phyloP scores from a whole-genome alignment of 1,284 basidiomycete species.

The Ceratobasidium sp. region DNA sequence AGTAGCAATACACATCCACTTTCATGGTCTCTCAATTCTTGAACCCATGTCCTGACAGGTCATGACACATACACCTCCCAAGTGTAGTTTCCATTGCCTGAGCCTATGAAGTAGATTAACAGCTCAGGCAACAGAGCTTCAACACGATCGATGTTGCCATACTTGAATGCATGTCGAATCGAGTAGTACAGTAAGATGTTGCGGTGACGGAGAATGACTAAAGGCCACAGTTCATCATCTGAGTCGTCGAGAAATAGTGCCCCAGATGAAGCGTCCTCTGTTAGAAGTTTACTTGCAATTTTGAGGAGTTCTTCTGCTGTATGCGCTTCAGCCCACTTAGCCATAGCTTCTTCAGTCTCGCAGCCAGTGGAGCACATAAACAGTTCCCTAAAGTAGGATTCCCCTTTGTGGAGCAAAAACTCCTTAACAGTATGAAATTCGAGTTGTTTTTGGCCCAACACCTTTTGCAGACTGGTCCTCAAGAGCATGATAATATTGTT shows the following conservation, averaged over 20 bases:
- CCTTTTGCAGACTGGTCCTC: neutral
- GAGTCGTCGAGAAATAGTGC: neutral
- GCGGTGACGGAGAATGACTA: neutral
- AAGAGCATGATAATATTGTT: neutral
- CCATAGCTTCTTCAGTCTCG: neutral
- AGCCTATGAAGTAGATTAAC: neutral
- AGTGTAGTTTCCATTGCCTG: neutral
- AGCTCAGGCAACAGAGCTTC: neutral
- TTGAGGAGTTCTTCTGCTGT: neutral
- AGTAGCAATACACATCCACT: no score
- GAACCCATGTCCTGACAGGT: no score
- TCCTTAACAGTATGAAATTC: neutral
- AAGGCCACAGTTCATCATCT: neutral
- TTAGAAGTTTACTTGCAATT: neutral
- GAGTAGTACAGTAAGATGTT: neutral
- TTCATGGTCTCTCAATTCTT: no score
- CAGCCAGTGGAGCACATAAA: neutral
- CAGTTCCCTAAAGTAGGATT: neutral
- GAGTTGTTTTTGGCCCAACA: neutral
- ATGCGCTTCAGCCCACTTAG: neutral
- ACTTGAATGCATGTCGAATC: conserved; percentile 1
- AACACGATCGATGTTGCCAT: conserved; percentile 1
- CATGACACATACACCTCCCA: no score
- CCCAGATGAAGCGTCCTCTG: neutral
- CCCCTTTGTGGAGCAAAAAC: neutral